Percentiles rank a stretch among this genome's conserved stretches.
Conservation (phyloP, 2,329 filamentous ascomycete species). For the Dactylellina leptospora region DNA sequence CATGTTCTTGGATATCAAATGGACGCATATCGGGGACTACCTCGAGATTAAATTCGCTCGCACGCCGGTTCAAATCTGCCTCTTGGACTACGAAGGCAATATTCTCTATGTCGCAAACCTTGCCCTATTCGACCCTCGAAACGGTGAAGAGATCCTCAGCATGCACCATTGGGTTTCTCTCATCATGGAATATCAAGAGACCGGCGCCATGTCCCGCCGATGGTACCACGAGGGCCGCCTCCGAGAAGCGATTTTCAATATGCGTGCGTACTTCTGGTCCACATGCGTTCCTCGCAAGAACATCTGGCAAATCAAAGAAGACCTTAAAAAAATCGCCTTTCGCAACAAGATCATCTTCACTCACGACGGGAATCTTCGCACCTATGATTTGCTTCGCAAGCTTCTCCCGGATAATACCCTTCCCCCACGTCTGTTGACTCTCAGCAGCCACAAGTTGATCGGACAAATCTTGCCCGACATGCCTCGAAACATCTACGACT, state of each 20-base stretch:
- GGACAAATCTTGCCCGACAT: constrained; percentile 25
- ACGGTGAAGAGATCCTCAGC: constrained; percentile 20
- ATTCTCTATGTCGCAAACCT: constrained; percentile 46
- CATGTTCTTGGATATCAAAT: constrained; percentile 46
- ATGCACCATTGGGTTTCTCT: constrained; percentile 40
- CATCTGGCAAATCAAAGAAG: constrained; percentile 27
- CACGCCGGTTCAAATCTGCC: constrained; percentile 27
- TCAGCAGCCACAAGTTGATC: constrained; percentile 37
- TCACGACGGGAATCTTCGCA: constrained; percentile 30
- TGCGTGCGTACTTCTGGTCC: constrained; percentile 43
- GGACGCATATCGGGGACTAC: constrained; percentile 41
- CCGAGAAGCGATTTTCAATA: constrained; percentile 18
- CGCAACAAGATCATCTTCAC: constrained; percentile 36
- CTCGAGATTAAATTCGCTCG: constrained; percentile 31
- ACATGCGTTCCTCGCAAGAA: constrained; percentile 7
- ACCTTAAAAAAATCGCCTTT: constrained; percentile 15
- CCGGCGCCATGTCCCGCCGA: constrained; percentile 38
- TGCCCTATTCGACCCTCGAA: constrained; percentile 43
- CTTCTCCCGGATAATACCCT: constrained; percentile 5
- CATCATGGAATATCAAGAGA: constrained; percentile 14
- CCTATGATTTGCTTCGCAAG: constrained; percentile 34
- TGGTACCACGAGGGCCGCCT: constrained; percentile 27
- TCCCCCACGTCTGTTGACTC: constrained; percentile 35
- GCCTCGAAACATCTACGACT: constrained; percentile 23
- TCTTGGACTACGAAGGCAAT: constrained; percentile 21